A percentile compares a stretch with the other conserved stretches of the same genome.
These are phyloP conservation scores for Venturiaceae sp. DNA, from an alignment of 2,329 filamentous ascomycete species.

Conservation along the genomic window DNA sequence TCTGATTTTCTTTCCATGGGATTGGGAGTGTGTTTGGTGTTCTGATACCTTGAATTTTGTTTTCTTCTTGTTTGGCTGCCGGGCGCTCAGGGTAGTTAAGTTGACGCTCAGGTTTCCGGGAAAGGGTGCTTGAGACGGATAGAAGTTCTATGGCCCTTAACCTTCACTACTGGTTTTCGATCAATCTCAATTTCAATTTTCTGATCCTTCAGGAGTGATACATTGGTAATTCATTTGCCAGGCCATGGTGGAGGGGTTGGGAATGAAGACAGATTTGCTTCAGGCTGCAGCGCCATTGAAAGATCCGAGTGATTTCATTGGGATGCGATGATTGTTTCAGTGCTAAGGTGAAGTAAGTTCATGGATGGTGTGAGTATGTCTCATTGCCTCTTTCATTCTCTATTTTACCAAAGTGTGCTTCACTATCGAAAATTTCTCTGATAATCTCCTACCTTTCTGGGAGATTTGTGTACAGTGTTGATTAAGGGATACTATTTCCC, in stretches of 20 bases:
- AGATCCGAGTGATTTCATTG: background rate
- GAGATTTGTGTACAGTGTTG: background rate
- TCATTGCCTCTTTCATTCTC: background rate
- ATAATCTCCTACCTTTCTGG: no score
- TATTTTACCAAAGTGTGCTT: no score
- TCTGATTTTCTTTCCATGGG: background rate
- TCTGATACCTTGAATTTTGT: background rate
- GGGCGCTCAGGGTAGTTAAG: background rate
- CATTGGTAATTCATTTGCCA: background rate
- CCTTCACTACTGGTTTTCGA: slow-evolving; percentile 1
- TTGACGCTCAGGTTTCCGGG: background rate
- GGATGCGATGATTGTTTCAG: background rate
- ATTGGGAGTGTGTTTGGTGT: background rate
- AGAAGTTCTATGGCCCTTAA: background rate
- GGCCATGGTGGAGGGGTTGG: background rate
- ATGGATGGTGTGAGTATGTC: background rate
- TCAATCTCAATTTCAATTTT: background rate
- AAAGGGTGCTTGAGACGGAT: background rate
- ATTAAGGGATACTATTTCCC: background rate
- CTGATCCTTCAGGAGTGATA: background rate
- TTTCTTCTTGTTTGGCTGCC: background rate
- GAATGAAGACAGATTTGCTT: background rate
- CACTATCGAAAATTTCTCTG: no score
- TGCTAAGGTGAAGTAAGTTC: background rate
- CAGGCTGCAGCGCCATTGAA: background rate